These are phyloP conservation scores for Thinopyrum obtusiflorum DNA, from an alignment of 202 grass and related monocot genomes.

Conservation along the genomic window DNA sequence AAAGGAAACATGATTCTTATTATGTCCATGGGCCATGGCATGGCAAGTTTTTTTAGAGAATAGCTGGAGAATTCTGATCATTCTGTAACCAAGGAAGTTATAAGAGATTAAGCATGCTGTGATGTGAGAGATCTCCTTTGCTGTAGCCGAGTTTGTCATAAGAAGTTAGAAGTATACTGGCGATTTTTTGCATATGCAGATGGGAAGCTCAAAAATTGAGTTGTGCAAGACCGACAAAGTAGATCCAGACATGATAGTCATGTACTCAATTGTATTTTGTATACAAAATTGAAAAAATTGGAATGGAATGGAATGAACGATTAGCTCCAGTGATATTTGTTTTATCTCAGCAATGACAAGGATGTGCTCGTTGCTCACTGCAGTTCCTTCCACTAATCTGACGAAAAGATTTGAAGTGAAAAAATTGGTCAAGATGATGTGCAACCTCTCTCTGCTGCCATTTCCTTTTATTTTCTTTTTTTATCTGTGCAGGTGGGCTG, in stretches of 20 bases:
- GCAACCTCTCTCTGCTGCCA: background rate
- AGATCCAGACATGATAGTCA: background rate
- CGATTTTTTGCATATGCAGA: too few relatives aligned
- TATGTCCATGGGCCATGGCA: background rate
- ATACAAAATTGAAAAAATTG: background rate
- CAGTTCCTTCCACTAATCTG: too few relatives aligned
- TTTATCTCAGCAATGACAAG: background rate
- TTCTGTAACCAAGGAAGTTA: background rate
- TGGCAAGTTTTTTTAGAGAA: background rate
- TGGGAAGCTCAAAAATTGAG: too few relatives aligned
- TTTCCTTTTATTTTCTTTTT: background rate
- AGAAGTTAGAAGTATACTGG: too few relatives aligned
- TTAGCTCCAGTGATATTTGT: background rate
- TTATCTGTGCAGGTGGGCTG: background rate
- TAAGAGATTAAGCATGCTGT: background rate
- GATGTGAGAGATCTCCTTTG: background rate
- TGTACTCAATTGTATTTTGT: background rate
- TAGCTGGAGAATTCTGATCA: background rate
- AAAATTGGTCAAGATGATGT: background rate
- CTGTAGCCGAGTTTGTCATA: too few relatives aligned
- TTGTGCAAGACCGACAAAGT: background rate
- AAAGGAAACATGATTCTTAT: slow-evolving; percentile 6
- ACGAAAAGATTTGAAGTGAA: too few relatives aligned
- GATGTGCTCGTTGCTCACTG: background rate
- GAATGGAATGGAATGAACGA: background rate